Conservation (phyloP, 23 red algal species). For the Porphyridium purpureum region DNA sequence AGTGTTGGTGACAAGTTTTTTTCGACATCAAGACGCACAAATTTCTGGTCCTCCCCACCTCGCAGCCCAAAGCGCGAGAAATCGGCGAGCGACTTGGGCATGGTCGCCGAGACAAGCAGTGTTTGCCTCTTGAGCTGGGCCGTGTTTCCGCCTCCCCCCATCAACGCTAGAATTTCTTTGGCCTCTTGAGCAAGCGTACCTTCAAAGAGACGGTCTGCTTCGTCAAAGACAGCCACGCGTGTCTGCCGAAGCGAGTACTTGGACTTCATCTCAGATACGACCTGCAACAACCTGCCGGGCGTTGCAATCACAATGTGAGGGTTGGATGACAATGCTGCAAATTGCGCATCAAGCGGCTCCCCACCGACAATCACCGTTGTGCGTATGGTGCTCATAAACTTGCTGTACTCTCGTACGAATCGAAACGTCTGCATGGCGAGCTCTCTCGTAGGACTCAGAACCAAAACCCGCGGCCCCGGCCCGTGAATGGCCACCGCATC, state of each 20-base stretch:
- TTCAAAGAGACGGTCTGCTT: constrained; percentile 95
- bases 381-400: constrained; percentile 13
- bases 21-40: constrained; percentile 84
- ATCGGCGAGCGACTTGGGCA: constrained; percentile 71
- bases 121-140: constrained; percentile 41
- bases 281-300: constrained; percentile 73
- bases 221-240: constrained; percentile 67
- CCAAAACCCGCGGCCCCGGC: constrained; percentile 40
- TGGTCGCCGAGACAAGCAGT: constrained; percentile 87
- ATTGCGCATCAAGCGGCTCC: constrained; percentile 78
- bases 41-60: constrained; percentile 2
- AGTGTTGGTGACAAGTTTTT: constrained; percentile 45
- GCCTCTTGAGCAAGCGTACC: constrained; percentile 61
- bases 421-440: constrained; percentile 75
- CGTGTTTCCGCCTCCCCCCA: constrained; percentile 9
- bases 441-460: constrained; percentile 85
- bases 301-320: constrained; percentile 84
- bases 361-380: constrained; percentile 78
- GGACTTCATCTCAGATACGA: constrained; percentile 65
- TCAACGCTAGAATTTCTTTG: constrained; percentile 20
- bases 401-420: constrained; percentile 59
- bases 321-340: constrained; percentile 53
- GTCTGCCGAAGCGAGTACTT: constrained; percentile 29
- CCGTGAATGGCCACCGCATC: neutral
- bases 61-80: constrained; percentile 64